These are phyloP conservation scores for Microcos paniculata DNA, from an alignment of 345 rosid species.

Conservation along the genomic window DNA sequence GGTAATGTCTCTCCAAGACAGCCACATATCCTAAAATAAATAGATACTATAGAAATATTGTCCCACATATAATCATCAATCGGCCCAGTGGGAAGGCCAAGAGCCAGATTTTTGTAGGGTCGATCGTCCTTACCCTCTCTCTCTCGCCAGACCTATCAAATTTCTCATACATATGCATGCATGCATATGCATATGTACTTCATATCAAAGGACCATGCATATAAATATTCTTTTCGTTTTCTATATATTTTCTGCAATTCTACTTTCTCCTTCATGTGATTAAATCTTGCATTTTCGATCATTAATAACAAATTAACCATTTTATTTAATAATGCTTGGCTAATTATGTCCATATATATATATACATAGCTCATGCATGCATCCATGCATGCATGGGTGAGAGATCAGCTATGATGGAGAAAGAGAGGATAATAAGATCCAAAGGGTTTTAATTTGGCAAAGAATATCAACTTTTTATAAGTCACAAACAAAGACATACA, in stretches of 20 bases:
- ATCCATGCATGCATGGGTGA: background rate
- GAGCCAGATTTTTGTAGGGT: constrained; percentile 18
- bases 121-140: background rate
- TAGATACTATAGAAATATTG: background rate
- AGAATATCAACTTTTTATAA: constrained; percentile 37
- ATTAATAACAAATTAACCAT: too few relatives aligned
- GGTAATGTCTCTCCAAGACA: background rate
- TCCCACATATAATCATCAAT: background rate
- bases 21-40: background rate
- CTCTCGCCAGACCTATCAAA: background rate
- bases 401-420: background rate
- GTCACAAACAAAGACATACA: background rate
- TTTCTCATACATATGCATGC: background rate
- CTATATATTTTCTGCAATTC: too few relatives aligned
- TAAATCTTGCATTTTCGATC: too few relatives aligned
- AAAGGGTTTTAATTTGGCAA: background rate
- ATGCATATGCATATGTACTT: background rate
- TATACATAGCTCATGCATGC: background rate
- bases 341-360: background rate
- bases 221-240: too few relatives aligned
- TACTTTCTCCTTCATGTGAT: too few relatives aligned
- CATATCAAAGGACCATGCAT: too few relatives aligned
- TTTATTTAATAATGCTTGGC: too few relatives aligned
- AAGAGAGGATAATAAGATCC: constrained; percentile 16
- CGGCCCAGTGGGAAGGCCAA: constrained; percentile 28